Evolutionary conservation across 202 grass and related monocot genomes (phyloP).

Genomic region (Miscanthus sacchariflorus): DNA sequence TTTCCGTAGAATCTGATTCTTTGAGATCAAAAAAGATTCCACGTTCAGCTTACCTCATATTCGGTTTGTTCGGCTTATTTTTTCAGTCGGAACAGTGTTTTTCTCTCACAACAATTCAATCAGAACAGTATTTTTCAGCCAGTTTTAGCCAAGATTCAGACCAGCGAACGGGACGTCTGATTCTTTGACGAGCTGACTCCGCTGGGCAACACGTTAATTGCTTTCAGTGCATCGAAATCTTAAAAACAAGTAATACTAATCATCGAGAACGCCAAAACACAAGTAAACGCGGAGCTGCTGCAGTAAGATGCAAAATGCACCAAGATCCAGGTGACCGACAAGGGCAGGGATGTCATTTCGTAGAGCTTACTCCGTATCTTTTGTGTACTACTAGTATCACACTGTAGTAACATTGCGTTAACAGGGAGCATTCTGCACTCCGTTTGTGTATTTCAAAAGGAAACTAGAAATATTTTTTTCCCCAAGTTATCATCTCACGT

Average conservation of each 20-base stretch:
- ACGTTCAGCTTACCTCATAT: no score
- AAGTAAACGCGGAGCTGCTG: conserved; percentile 18
- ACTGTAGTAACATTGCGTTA: background rate
- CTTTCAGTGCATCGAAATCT: conserved; percentile 28
- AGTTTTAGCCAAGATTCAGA: no score
- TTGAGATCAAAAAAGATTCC: no score
- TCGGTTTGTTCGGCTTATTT: no score
- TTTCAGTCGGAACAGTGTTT: no score
- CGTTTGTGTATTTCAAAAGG: background rate
- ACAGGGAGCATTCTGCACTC: background rate
- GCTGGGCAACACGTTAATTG: background rate
- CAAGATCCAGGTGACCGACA: conserved; percentile 32
- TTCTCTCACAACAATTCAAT: no score
- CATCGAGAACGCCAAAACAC: conserved; percentile 12
- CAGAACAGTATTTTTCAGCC: no score
- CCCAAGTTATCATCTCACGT: background rate
- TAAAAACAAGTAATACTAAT: background rate
- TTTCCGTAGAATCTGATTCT: conserved; percentile 4
- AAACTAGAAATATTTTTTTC: background rate
- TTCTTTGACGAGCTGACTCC: background rate
- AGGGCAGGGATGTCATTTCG: conserved; percentile 10
- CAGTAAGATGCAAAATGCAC: background rate
- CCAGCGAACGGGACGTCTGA: no score
- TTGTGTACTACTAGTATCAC: background rate
- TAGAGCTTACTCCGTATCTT: background rate